Conservation (phyloP, 495 filamentous ascomycete species). For the Talaromyces ruber region DNA sequence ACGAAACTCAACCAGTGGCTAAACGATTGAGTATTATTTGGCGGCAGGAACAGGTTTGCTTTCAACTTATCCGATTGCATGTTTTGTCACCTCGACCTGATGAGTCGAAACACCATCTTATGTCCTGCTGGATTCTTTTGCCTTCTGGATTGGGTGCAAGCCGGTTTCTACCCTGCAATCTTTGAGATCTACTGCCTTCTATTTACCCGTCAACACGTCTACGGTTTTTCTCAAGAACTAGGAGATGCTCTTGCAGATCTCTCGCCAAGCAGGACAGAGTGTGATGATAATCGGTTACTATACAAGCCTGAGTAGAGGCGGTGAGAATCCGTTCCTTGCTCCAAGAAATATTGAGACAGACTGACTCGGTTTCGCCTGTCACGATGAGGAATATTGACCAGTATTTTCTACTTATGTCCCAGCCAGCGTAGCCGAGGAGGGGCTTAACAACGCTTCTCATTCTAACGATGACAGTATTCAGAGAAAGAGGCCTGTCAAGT, state of each 20-base stretch:
- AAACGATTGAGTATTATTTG: neutral
- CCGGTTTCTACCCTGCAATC: slow-evolving; percentile 2
- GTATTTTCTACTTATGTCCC: neutral
- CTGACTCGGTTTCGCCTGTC: neutral
- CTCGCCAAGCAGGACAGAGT: neutral
- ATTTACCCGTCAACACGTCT: neutral
- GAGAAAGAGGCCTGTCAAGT: neutral
- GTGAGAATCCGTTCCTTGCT: neutral
- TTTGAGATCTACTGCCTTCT: slow-evolving; percentile 4
- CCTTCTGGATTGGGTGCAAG: slow-evolving; percentile 6
- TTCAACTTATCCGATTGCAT: neutral
- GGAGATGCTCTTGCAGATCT: neutral
- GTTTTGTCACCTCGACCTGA: slow-evolving; percentile 6
- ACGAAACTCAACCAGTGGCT: neutral
- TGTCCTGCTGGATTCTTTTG: slow-evolving; percentile 1
- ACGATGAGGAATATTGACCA: neutral
- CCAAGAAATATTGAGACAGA: neutral
- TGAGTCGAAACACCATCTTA: neutral
- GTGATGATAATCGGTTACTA: neutral
- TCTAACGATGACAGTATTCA: neutral
- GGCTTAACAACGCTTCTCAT: neutral
- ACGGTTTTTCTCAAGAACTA: neutral
- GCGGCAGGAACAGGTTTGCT: neutral
- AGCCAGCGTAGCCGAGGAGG: neutral
- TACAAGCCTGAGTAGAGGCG: neutral